Conservation (phyloP, 805 yeast species). For the Pichia phayaonensis region DNA sequence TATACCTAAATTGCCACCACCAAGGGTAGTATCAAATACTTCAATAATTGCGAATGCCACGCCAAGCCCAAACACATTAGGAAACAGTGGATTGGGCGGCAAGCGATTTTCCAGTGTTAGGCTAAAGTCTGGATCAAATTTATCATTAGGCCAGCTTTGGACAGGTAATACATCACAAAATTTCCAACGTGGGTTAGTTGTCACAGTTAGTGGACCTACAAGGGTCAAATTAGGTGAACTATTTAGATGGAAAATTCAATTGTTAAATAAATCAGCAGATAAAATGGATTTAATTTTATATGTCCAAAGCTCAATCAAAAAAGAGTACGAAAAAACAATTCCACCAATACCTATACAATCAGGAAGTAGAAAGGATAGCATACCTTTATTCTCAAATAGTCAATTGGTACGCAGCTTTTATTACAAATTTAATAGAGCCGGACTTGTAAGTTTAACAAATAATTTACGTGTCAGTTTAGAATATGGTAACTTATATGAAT, state of each 20-base stretch:
- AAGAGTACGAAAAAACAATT: slow-evolving; percentile 29
- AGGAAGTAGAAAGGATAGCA: slow-evolving; percentile 18
- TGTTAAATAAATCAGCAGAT: slow-evolving; percentile 49
- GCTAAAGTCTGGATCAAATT: slow-evolving; percentile 17
- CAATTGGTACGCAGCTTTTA: slow-evolving; percentile 23
- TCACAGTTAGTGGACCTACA: slow-evolving; percentile 58
- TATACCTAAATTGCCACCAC: slow-evolving; percentile 5
- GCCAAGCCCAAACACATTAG: not conserved
- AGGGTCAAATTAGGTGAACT: slow-evolving; percentile 52
- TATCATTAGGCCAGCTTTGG: slow-evolving; percentile 14
- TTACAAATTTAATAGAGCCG: slow-evolving; percentile 38
- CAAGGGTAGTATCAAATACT: not conserved
- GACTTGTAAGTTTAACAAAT: slow-evolving; percentile 56
- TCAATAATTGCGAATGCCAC: not conserved
- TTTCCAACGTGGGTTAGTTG: slow-evolving; percentile 12
- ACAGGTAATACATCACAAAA: slow-evolving; percentile 11
- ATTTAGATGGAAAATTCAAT: slow-evolving; percentile 57
- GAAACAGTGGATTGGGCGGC: slow-evolving; percentile 5
- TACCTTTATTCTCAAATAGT: slow-evolving; percentile 24
- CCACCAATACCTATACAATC: slow-evolving; percentile 30
- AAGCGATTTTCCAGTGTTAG: slow-evolving; percentile 11
- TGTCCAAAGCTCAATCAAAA: slow-evolving; percentile 31
- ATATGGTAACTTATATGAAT: slow-evolving; percentile 55
- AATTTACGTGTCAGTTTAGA: slow-evolving; percentile 57
- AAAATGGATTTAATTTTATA: slow-evolving; percentile 46